Evolutionary conservation across 345 rosid genomes (phyloP).

Genomic region (Euphorbia lathyris): DNA sequence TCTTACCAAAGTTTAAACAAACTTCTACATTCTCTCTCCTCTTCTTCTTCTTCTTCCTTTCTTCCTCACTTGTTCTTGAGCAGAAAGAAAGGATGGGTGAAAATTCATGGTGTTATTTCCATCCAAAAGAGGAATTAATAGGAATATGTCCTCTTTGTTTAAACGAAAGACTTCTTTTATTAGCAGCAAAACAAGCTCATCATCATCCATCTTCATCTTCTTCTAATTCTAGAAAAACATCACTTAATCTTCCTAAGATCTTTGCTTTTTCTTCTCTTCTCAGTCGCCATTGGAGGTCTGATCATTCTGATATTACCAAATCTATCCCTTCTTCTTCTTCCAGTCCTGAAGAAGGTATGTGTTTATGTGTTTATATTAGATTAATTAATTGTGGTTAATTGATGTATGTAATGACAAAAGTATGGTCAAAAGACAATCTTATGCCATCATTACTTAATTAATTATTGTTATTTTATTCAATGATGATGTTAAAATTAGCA

Average conservation of each 20-base stretch:
- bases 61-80: neutral
- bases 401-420: no score
- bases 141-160: slow-evolving; percentile 86
- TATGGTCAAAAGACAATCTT: no score
- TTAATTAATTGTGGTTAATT: no score
- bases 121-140: slow-evolving; percentile 53
- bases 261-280: slow-evolving; percentile 72
- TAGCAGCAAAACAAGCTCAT: slow-evolving; percentile 63
- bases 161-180: slow-evolving; percentile 76
- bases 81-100: slow-evolving; percentile 8
- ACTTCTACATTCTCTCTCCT: neutral
- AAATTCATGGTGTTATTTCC: slow-evolving; percentile 65
- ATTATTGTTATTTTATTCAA: no score
- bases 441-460: no score
- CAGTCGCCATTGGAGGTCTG: slow-evolving; percentile 51
- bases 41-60: no score
- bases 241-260: slow-evolving; percentile 58
- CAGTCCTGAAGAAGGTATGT: slow-evolving; percentile 90
- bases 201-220: slow-evolving; percentile 34
- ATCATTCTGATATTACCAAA: slow-evolving; percentile 31
- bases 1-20: neutral
- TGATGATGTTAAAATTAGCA: neutral
- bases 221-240: slow-evolving; percentile 30
- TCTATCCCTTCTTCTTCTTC: slow-evolving; percentile 38
- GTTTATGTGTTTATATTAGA: neutral